These are phyloP conservation scores for Monosporascus ibericus DNA, from an alignment of 2,329 filamentous ascomycete genomes.

Conservation along the genomic window DNA sequence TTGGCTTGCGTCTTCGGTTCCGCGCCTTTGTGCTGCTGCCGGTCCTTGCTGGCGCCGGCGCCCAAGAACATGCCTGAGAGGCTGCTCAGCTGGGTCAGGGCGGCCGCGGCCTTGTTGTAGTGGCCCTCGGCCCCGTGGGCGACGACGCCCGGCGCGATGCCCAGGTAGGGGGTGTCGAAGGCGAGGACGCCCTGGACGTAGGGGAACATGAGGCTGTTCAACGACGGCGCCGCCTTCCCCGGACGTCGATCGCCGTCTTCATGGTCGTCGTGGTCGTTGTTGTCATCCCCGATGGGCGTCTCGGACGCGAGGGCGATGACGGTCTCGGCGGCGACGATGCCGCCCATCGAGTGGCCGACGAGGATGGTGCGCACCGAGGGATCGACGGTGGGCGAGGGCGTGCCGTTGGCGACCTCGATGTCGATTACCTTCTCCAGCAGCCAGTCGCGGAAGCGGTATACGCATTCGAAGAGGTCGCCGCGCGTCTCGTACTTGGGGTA, in stretches of 20 bases:
- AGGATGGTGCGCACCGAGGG: conserved; percentile 25
- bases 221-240: conserved; percentile 9
- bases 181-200: conserved; percentile 85
- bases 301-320: conserved; percentile 64
- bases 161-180: conserved; percentile 90
- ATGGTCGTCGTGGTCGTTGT: conserved; percentile 15
- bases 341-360: conserved; percentile 52
- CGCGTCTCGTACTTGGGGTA: conserved; percentile 81
- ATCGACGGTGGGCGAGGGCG: conserved; percentile 25
- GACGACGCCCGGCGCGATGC: conserved; percentile 75
- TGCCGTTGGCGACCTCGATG: conserved; percentile 72
- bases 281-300: conserved; percentile 39
- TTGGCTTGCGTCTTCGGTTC: conserved; percentile 27
- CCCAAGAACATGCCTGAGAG: conserved; percentile 65
- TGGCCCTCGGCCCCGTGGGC: conserved; percentile 82
- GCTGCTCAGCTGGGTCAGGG: conserved; percentile 60
- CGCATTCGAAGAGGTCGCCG: conserved; percentile 66
- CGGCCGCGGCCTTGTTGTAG: conserved; percentile 66
- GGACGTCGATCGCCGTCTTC: conserved; percentile 27
- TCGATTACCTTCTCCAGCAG: conserved; percentile 91
- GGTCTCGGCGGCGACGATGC: conserved; percentile 89
- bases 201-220: conserved; percentile 78
- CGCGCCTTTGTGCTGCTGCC: conserved; percentile 17
- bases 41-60: conserved; percentile 23
- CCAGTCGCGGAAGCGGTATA: conserved; percentile 72